A percentile compares a stretch with the other conserved stretches of the same genome.
Conservation (phyloP, 306 rosid genomes). For the Oxytropis ochrocephala region DNA sequence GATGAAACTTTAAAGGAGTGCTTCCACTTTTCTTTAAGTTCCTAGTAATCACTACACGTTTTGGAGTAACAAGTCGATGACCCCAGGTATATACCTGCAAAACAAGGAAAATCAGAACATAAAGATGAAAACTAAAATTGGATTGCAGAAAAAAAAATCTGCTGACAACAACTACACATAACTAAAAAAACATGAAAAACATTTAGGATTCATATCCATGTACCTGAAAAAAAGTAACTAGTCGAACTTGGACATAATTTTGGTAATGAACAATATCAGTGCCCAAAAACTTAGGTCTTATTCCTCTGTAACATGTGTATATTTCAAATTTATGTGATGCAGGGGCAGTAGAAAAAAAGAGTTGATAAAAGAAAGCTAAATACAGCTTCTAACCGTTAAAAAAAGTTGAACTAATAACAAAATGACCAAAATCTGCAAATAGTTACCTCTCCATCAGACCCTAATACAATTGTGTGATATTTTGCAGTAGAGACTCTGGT, state of each 20-base stretch:
- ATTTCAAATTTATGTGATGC: neutral
- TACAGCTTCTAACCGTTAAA: constrained; percentile 1
- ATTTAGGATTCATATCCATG: neutral
- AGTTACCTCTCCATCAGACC: constrained; percentile 95
- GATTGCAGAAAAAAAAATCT: neutral
- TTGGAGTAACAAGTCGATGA: constrained; percentile 86
- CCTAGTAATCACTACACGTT: constrained; percentile 75
- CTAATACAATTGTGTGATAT: constrained; percentile 82
- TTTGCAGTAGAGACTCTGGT: constrained; percentile 73
- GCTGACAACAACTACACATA: neutral
- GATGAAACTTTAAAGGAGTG: constrained; percentile 71
- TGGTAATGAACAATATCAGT: constrained; percentile 6
- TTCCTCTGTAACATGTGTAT: neutral
- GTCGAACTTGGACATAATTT: constrained; percentile 10
- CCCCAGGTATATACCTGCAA: constrained; percentile 97
- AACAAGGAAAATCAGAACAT: constrained; percentile 14
- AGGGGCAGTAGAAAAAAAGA: neutral
- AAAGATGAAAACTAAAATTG: constrained; percentile 9
- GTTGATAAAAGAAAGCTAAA: neutral
- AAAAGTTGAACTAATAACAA: neutral
- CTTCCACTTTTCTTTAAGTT: constrained; percentile 83
- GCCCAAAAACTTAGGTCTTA: constrained; percentile 14
- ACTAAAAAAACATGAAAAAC: neutral
- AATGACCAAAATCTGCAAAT: constrained; percentile 9
- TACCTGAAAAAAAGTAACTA: neutral